Percentiles rank a stretch among this genome's conserved stretches.
Evolutionary conservation across 176 grass and related monocot species (phyloP).

Genomic region (Saccharum officinarum): DNA sequence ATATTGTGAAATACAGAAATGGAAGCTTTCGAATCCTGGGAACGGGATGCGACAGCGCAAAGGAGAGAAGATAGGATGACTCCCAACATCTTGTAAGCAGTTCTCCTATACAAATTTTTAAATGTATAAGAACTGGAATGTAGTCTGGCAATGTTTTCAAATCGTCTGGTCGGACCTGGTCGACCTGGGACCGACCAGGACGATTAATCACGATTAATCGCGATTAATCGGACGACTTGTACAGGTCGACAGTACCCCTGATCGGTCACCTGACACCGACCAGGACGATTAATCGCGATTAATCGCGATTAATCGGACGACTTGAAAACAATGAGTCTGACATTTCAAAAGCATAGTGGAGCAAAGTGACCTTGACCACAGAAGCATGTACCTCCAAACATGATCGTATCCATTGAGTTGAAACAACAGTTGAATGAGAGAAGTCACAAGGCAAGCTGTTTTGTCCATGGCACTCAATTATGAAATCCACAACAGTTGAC

Average conservation of each 20-base stretch:
- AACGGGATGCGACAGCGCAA: slow-evolving; percentile 73
- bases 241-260: no score
- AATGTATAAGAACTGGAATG: slow-evolving; percentile 39
- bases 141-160: no score
- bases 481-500: slow-evolving; percentile 58
- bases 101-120: slow-evolving; percentile 56
- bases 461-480: slow-evolving; percentile 72
- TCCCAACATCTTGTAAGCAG: slow-evolving; percentile 77
- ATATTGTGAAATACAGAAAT: slow-evolving; percentile 80
- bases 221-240: no score
- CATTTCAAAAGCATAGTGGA: slow-evolving; percentile 18
- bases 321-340: no score
- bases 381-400: slow-evolving; percentile 73
- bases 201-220: no score
- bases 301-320: no score
- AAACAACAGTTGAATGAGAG: slow-evolving; percentile 65
- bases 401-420: slow-evolving; percentile 88
- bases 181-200: no score
- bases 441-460: slow-evolving; percentile 30
- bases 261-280: no score
- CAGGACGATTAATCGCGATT: no score
- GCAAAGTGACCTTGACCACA: slow-evolving; percentile 19
- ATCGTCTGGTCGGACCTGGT: no score
- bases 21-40: slow-evolving; percentile 60
- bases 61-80: slow-evolving; percentile 89